Percentiles rank a stretch among this genome's conserved stretches.
Evolutionary conservation across 345 rosid species (phyloP).

Genomic region (Melaleuca alternifolia): DNA sequence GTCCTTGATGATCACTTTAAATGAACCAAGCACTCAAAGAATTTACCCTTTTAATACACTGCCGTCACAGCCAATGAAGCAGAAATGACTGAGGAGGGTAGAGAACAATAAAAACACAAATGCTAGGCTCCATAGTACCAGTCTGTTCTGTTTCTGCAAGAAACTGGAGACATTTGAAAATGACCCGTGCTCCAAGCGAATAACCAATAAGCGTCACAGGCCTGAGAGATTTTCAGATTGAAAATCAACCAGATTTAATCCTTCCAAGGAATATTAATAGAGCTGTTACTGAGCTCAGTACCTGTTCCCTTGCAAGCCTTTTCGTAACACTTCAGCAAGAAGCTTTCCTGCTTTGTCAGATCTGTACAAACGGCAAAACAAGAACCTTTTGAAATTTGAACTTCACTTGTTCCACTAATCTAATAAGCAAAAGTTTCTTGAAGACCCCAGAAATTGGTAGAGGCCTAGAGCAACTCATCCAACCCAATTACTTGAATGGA

Average conservation of each 20-base stretch:
- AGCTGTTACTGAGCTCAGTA: slow-evolving; percentile 1
- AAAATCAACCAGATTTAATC: background rate
- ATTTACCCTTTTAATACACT: background rate
- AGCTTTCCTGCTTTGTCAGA: slow-evolving; percentile 88
- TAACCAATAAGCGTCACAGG: slow-evolving; percentile 89
- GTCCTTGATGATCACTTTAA: background rate
- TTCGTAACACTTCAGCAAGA: slow-evolving; percentile 76
- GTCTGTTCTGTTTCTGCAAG: slow-evolving; percentile 70
- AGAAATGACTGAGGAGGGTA: background rate
- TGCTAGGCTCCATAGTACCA: slow-evolving; percentile 26
- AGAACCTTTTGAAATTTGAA: background rate
- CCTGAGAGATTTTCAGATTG: slow-evolving; percentile 25
- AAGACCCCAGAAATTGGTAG: background rate
- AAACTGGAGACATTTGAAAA: slow-evolving; percentile 80
- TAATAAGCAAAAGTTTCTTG: background rate
- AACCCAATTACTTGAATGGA: background rate
- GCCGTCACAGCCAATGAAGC: background rate
- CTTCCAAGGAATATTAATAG: background rate
- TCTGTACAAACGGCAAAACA: slow-evolving; percentile 32
- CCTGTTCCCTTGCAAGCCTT: slow-evolving; percentile 97
- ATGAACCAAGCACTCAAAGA: background rate
- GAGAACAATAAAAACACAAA: background rate
- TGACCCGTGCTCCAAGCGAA: slow-evolving; percentile 89
- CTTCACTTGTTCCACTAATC: background rate
- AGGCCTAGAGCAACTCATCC: background rate